phyloP scores from a whole-genome alignment of 495 filamentous ascomycete genomes.

The Chaetomidium leptoderma region DNA sequence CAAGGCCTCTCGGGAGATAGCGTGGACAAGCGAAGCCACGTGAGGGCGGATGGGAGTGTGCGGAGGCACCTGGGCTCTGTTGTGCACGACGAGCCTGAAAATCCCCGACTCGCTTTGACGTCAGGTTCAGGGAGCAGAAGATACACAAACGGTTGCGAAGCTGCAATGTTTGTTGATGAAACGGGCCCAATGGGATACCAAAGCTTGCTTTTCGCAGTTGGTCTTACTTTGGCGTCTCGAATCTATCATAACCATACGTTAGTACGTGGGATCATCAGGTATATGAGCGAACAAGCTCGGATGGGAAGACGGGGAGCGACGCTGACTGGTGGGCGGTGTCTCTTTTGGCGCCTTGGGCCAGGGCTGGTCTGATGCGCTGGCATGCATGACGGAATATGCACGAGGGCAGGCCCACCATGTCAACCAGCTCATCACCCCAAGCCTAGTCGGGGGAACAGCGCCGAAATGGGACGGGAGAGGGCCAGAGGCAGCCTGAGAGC shows the following conservation, averaged over 20 bases:
- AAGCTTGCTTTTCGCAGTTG: constrained; percentile 5
- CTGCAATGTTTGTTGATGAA: constrained; percentile 14
- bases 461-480: constrained; percentile 15
- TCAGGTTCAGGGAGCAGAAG: constrained; percentile 10
- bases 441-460: constrained; percentile 24
- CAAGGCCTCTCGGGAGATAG: constrained; percentile 30
- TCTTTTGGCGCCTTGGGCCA: constrained; percentile 45
- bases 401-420: constrained; percentile 47
- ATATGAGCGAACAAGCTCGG: constrained; percentile 36
- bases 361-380: constrained; percentile 51
- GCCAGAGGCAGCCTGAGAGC: constrained; percentile 11
- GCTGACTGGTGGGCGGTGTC: constrained; percentile 36
- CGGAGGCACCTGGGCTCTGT: constrained; percentile 15
- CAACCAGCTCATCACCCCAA: constrained; percentile 36
- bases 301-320: constrained; percentile 35
- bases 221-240: not conserved
- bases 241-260: constrained; percentile 34
- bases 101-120: constrained; percentile 20
- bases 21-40: constrained; percentile 40
- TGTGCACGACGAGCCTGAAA: constrained; percentile 16
- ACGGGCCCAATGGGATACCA: not conserved
- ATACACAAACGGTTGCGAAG: constrained; percentile 13
- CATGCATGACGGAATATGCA: constrained; percentile 58
- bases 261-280: constrained; percentile 34
- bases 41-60: constrained; percentile 29